Evolutionary conservation across 306 rosid species (phyloP).

Genomic region (Vicia villosa): DNA sequence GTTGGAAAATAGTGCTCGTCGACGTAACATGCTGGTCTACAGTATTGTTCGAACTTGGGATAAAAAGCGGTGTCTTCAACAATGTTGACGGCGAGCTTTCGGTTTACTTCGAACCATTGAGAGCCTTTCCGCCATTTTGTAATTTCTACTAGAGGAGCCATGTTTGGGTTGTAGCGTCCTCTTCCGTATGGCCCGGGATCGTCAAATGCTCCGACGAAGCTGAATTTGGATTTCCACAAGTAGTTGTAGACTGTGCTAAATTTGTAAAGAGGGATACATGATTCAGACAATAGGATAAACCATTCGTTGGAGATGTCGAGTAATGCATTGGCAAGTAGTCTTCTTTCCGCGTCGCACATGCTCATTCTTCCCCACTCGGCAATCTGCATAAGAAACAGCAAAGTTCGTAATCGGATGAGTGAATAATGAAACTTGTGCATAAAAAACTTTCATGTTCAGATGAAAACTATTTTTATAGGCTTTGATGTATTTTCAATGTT

Average conservation of each 20-base stretch:
- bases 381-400: conserved; percentile 51
- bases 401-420: not conserved
- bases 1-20: conserved; percentile 98
- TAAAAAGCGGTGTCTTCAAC: conserved; percentile 64
- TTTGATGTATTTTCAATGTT: conserved; percentile 7
- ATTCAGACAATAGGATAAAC: conserved; percentile 85
- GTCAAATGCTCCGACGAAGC: conserved; percentile 77
- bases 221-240: conserved; percentile 62
- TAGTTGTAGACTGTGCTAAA: conserved; percentile 63
- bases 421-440: not conserved
- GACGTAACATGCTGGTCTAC: conserved; percentile 83
- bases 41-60: conserved; percentile 62
- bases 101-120: conserved; percentile 88
- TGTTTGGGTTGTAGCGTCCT: conserved; percentile 74
- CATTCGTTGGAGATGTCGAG: conserved; percentile 86
- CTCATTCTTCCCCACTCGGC: conserved; percentile 98
- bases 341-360: conserved; percentile 93
- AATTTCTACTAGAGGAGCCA: conserved; percentile 78
- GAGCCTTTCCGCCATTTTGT: conserved; percentile 93
- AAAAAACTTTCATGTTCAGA: not conserved
- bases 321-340: conserved; percentile 91
- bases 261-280: conserved; percentile 87
- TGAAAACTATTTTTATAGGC: not conserved
- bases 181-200: conserved; percentile 87
- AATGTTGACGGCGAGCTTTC: conserved; percentile 73